Base-by-base conservation (phyloP, 352 stramenopile genomes). In the Globisporangium spiculum region DNA sequence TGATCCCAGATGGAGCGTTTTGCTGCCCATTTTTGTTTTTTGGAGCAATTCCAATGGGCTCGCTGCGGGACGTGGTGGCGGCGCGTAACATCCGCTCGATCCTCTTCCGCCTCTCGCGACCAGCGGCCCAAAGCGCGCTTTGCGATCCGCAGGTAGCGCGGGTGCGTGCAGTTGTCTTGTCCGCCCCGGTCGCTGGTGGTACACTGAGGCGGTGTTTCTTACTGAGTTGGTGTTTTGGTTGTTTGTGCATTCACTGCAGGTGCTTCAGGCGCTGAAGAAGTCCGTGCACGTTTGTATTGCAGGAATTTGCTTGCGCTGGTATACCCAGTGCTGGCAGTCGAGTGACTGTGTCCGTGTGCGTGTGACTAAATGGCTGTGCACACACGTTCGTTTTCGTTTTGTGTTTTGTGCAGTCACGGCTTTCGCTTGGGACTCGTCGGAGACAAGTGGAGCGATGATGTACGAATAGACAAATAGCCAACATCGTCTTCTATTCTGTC, bases 21-120 rank as follows among this genome's bases (percentile, higher is more conserved):
- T 32, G 27, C 27, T 32, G 27, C 27, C 27, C 27, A 32, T 32
- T 32, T 32, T 32, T 32, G 1, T 32, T 32, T 16, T 44, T 44
- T 44, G 10, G 36, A 44, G 36, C 16, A 22, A 57, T n/a, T 8
- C 4, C 16, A 34, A 36, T 58, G 46, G 38, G 38, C 38, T 48
- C 38, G 12, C 61, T 66, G 32, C 67, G 74, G 10, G 66, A 68
- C 30, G 54, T 76, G 16, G 74, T 73, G n/a, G 58, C 48, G 20
- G 64, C 74, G 65, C 72, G 74, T 53, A 91, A 89, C 30, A 60
- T 86, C 41, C 83, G 83, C 46, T 75, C 74, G 32, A 70, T 91
- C n/a, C 63, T 88, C 50, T 75, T 89, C 62, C 76, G 80, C 6
- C 63, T 87, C 12, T 73, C 72, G 34, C 54, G 58, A 9, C 12